These are phyloP conservation scores for Ophiostoma tasmaniense DNA, from an alignment of 2,329 filamentous ascomycete genomes.

Conservation along the genomic window DNA sequence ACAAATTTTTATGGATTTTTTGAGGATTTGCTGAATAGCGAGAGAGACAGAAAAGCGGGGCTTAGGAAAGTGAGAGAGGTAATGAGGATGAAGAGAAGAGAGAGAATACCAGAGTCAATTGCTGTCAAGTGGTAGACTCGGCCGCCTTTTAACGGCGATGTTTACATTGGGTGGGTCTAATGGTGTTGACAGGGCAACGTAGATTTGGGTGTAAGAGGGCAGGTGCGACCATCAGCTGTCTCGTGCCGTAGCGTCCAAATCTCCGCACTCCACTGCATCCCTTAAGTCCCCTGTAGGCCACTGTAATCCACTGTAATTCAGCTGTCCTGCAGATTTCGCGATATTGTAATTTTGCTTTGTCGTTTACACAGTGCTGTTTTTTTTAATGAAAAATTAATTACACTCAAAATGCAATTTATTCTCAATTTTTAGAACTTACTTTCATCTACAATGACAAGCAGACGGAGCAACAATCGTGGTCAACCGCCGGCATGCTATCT, in stretches of 20 bases:
- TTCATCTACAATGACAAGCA: not conserved
- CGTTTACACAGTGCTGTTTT: not conserved
- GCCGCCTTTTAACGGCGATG: constrained; percentile 22
- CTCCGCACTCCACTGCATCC: not conserved
- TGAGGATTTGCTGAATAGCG: not conserved
- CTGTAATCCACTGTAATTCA: constrained; percentile 2
- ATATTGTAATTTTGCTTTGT: not conserved
- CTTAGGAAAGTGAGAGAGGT: constrained; percentile 4
- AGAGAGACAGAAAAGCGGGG: not conserved
- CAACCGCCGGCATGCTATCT: not conserved
- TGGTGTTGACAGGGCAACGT: constrained; percentile 16
- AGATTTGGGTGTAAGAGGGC: not conserved
- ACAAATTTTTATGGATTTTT: constrained; percentile 1
- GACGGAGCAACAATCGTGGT: not conserved
- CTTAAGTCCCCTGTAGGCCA: constrained; percentile 6
- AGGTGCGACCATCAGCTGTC: constrained; percentile 8
- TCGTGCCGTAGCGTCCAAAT: not conserved
- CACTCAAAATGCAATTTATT: too few species aligned
- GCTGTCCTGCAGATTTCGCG: not conserved
- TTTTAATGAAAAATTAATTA: too few species aligned
- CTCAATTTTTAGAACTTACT: not conserved
- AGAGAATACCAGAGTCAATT: not conserved
- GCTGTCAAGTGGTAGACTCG: constrained; percentile 7
- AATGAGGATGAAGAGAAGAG: constrained; percentile 21
- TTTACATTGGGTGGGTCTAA: constrained; percentile 18